These are phyloP conservation scores for Erigeron philadelphicus DNA, from an alignment of 140 eudicot genomes.

Conservation along the genomic window DNA sequence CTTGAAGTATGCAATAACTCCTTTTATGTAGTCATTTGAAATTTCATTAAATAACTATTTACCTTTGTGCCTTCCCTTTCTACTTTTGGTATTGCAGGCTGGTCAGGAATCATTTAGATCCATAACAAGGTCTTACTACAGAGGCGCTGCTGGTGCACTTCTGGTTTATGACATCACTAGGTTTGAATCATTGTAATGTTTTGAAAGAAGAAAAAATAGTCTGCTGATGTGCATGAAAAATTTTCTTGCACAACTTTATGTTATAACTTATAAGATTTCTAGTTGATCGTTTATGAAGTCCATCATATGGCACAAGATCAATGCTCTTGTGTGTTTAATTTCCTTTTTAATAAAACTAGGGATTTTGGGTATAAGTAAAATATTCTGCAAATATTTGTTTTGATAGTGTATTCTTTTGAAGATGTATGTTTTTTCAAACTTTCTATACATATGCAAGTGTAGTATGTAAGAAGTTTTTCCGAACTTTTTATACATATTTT, in stretches of 20 bases:
- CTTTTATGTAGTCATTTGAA: constrained; percentile 2
- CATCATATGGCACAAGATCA: not conserved
- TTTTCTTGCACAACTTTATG: constrained; percentile 4
- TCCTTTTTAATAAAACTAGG: not conserved
- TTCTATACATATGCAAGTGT: too few species aligned
- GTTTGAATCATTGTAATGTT: constrained; percentile 23
- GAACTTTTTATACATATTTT: too few species aligned
- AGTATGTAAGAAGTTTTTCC: too few species aligned
- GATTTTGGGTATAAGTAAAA: too few species aligned
- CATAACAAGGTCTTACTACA: constrained; percentile 85
- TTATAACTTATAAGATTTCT: not conserved
- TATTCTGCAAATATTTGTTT: too few species aligned
- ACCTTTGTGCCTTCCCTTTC: constrained; percentile 6
- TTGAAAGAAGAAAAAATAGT: not conserved
- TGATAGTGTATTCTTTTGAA: too few species aligned
- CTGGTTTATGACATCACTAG: constrained; percentile 94
- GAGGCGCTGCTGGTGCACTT: constrained; percentile 98
- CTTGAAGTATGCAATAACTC: not conserved
- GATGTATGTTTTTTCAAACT: too few species aligned
- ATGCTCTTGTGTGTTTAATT: not conserved
- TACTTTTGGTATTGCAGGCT: constrained; percentile 46
- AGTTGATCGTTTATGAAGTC: not conserved
- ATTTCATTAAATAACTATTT: not conserved
- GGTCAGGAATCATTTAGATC: constrained; percentile 97
- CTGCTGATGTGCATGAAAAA: constrained; percentile 5